These are phyloP conservation scores for Phyllosticta citriasiana DNA, from an alignment of 2,329 filamentous ascomycete genomes.

Conservation along the genomic window DNA sequence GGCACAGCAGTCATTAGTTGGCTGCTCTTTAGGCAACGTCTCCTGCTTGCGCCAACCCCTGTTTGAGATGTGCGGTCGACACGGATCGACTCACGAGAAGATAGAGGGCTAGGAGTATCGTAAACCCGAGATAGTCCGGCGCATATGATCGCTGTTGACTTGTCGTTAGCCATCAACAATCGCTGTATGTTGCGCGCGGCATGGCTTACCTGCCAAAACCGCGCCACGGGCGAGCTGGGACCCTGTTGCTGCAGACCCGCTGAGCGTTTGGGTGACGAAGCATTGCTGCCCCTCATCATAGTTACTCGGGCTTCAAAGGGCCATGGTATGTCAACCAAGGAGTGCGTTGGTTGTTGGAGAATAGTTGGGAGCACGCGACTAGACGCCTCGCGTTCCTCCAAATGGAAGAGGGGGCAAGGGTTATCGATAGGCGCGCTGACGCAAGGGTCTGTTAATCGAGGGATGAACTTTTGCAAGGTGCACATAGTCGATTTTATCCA, in stretches of 20 bases:
- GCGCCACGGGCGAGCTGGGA: slow-evolving; percentile 2
- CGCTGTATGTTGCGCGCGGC: background rate
- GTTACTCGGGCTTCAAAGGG: background rate
- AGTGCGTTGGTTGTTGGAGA: background rate
- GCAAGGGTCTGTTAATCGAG: background rate
- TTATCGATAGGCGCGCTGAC: background rate
- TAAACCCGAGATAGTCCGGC: slow-evolving; percentile 75
- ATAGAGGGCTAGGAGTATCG: slow-evolving; percentile 58
- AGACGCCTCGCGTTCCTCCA: background rate
- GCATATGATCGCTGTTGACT: slow-evolving; percentile 62
- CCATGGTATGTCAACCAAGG: background rate
- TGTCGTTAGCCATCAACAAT: slow-evolving; percentile 11
- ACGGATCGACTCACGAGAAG: slow-evolving; percentile 41
- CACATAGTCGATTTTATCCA: too few relatives aligned
- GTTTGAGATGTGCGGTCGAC: background rate
- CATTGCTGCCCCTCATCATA: background rate
- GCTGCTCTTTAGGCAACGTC: background rate
- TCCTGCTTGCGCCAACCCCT: background rate
- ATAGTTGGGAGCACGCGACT: background rate
- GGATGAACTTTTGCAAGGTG: too few relatives aligned
- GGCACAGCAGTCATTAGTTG: slow-evolving; percentile 4
- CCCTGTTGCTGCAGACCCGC: slow-evolving; percentile 5
- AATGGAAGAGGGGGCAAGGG: background rate
- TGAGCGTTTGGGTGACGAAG: background rate
- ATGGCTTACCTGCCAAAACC: slow-evolving; percentile 10